These are phyloP conservation scores for Lentinula boryana DNA, from an alignment of 768 basidiomycete genomes.

Conservation along the genomic window DNA sequence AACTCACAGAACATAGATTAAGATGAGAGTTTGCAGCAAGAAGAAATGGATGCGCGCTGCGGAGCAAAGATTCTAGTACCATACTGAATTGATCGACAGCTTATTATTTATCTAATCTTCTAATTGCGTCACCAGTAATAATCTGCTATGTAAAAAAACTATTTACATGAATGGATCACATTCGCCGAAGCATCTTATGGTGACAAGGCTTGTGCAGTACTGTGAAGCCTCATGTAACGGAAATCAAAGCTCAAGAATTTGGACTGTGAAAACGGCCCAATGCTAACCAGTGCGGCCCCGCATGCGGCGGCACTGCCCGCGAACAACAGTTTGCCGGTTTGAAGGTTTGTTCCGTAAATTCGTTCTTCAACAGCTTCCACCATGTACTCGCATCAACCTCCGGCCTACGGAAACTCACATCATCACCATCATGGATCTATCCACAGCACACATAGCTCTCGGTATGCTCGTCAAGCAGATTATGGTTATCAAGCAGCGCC, in stretches of 20 bases:
- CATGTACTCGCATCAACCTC: constrained; percentile 4
- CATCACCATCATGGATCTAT: constrained; percentile 10
- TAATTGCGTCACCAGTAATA: neutral
- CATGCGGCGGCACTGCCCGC: neutral
- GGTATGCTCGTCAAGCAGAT: constrained; percentile 8
- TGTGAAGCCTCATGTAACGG: too few relatives aligned
- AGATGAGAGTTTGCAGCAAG: neutral
- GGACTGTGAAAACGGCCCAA: too few relatives aligned
- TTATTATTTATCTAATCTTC: neutral
- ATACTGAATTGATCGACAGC: too few relatives aligned
- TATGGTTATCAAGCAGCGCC: constrained; percentile 22
- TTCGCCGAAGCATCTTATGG: too few relatives aligned
- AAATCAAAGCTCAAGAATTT: too few relatives aligned
- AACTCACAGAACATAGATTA: constrained; percentile 4
- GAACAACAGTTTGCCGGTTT: neutral
- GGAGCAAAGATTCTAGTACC: neutral
- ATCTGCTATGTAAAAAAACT: too few relatives aligned
- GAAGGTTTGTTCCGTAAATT: neutral
- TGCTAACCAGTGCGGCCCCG: too few relatives aligned
- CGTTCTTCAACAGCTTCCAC: neutral
- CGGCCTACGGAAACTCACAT: constrained; percentile 6
- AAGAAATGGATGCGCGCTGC: neutral
- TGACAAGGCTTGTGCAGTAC: too few relatives aligned
- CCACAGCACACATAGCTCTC: constrained; percentile 9
- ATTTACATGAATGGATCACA: too few relatives aligned